Conservation (phyloP, 441 rosid genomes). For the Breynia disticha region DNA sequence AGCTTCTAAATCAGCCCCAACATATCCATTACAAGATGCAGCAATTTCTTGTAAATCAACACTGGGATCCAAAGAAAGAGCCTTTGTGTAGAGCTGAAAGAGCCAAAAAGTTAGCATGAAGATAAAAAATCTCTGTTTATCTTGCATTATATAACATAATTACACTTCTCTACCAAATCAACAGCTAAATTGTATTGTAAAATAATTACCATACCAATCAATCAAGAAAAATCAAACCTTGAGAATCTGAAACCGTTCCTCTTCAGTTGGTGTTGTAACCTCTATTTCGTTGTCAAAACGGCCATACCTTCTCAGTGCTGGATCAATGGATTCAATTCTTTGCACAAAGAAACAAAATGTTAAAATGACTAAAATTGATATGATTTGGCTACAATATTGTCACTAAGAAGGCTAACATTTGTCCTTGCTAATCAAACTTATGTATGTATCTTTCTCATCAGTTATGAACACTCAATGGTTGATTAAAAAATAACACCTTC, state of each 20-base stretch:
- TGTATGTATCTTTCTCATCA: no score
- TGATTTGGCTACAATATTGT: no score
- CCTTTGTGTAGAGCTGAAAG: conserved; percentile 68
- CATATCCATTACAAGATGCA: conserved; percentile 75
- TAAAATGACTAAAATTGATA: background rate
- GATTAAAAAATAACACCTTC: no score
- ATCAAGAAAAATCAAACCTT: conserved; percentile 32
- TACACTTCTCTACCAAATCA: background rate
- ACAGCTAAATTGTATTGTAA: background rate
- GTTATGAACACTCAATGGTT: no score
- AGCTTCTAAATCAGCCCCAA: conserved; percentile 96
- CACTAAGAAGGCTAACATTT: no score
- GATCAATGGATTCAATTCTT: conserved; percentile 73
- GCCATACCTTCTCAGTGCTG: conserved; percentile 72
- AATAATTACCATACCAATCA: background rate
- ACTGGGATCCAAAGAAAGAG: conserved; percentile 42
- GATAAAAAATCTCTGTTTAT: background rate
- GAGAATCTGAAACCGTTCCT: conserved; percentile 68
- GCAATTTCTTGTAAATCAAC: conserved; percentile 64
- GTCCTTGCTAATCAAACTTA: no score
- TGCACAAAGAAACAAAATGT: conserved; percentile 9
- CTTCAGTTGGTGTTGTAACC: conserved; percentile 73
- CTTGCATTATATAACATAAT: background rate
- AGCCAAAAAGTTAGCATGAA: conserved; percentile 8
- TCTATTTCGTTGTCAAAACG: conserved; percentile 81